Conservation (phyloP, 495 filamentous ascomycete genomes). For the Aspergillus mulundensis region DNA sequence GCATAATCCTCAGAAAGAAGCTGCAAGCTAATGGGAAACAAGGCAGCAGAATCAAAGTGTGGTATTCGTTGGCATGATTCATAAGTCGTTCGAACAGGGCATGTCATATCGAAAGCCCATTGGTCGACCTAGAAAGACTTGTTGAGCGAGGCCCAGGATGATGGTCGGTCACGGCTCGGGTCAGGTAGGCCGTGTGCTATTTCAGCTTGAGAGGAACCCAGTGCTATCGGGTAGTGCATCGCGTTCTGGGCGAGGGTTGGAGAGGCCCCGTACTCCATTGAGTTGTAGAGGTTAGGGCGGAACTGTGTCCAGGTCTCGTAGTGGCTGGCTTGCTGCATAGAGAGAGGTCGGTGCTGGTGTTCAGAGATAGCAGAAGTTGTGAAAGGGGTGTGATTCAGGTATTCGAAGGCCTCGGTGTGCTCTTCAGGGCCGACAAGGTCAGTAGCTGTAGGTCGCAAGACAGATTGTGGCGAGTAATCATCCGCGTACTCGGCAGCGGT, state of each 20-base stretch:
- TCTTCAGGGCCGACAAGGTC: slow-evolving; percentile 33
- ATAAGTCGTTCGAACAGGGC: slow-evolving; percentile 10
- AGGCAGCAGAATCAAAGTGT: background rate
- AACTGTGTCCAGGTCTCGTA: slow-evolving; percentile 39
- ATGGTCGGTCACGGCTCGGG: slow-evolving; percentile 8
- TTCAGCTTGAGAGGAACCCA: slow-evolving; percentile 29
- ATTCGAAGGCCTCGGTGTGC: slow-evolving; percentile 29
- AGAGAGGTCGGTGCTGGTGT: slow-evolving; percentile 22
- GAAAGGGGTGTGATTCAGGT: slow-evolving; percentile 27
- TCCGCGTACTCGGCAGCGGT: slow-evolving; percentile 31
- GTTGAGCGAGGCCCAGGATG: slow-evolving; percentile 29
- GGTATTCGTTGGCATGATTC: slow-evolving; percentile 14
- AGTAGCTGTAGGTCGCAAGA: slow-evolving; percentile 30
- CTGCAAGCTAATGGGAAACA: background rate
- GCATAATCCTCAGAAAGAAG: background rate
- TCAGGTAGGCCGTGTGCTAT: slow-evolving; percentile 26
- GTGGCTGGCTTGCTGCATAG: slow-evolving; percentile 22
- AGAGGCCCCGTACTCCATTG: slow-evolving; percentile 30
- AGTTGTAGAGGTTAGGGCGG: slow-evolving; percentile 38
- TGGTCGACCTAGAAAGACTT: slow-evolving; percentile 22
- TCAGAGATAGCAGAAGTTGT: slow-evolving; percentile 19
- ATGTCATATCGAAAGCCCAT: background rate
- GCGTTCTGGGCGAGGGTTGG: slow-evolving; percentile 25
- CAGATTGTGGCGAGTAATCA: slow-evolving; percentile 31
- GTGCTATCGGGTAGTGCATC: slow-evolving; percentile 34